Conservation (phyloP, 2,329 filamentous ascomycete genomes). For the Verticillium zaregamsianum region DNA sequence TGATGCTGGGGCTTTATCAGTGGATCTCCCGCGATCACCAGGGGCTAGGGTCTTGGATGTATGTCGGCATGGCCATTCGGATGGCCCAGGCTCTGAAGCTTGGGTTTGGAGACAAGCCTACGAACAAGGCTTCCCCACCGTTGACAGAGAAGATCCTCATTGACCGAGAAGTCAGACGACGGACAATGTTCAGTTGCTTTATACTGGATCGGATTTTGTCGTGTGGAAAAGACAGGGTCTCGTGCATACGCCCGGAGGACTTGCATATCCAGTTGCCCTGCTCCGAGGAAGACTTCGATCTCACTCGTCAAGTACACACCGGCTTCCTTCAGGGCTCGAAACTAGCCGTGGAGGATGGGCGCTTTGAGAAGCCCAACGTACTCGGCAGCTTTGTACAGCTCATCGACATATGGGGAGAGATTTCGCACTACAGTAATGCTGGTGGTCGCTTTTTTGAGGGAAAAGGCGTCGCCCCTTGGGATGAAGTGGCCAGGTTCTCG, state of each 20-base stretch:
- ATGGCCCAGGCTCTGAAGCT: slow-evolving; percentile 60
- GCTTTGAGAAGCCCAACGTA: slow-evolving; percentile 21
- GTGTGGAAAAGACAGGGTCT: slow-evolving; percentile 57
- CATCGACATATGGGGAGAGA: slow-evolving; percentile 56
- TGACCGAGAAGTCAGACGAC: slow-evolving; percentile 54
- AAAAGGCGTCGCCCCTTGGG: slow-evolving; percentile 51
- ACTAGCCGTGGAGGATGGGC: not conserved
- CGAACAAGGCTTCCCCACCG: slow-evolving; percentile 13
- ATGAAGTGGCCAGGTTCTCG: slow-evolving; percentile 48
- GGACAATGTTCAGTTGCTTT: slow-evolving; percentile 73
- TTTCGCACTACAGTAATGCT: slow-evolving; percentile 50
- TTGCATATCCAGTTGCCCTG: slow-evolving; percentile 64
- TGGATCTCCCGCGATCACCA: slow-evolving; percentile 58
- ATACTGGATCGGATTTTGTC: slow-evolving; percentile 67
- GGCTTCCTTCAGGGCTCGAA: slow-evolving; percentile 35
- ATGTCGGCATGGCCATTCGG: slow-evolving; percentile 59
- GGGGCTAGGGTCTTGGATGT: slow-evolving; percentile 61
- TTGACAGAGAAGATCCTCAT: slow-evolving; percentile 24
- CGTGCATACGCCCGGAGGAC: slow-evolving; percentile 55
- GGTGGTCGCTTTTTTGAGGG: slow-evolving; percentile 46
- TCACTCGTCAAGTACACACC: slow-evolving; percentile 53
- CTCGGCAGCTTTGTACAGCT: slow-evolving; percentile 52
- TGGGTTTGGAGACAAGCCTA: slow-evolving; percentile 45
- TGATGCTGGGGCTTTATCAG: slow-evolving; percentile 70
- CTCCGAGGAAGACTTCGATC: slow-evolving; percentile 60